Percentiles rank a stretch among this genome's conserved stretches.
Conservation (phyloP, 257 asterid species). For the Verbena officinalis region DNA sequence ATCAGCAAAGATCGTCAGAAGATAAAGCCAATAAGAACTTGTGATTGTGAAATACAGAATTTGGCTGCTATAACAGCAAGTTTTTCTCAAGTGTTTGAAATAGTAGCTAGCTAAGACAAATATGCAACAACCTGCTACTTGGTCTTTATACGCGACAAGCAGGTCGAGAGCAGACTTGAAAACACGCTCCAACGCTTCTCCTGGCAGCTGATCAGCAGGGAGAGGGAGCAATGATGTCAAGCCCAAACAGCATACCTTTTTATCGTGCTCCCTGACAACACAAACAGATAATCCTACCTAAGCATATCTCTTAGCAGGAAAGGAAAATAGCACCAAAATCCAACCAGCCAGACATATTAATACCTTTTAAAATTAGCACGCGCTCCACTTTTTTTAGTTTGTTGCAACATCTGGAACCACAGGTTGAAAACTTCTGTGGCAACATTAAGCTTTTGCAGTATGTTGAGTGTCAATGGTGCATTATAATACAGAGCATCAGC, state of each 20-base stretch:
- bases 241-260: conserved; percentile 96
- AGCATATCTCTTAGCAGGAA: neutral
- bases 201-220: conserved; percentile 86
- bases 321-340: conserved; percentile 13
- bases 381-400: conserved; percentile 80
- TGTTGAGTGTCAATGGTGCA: conserved; percentile 66
- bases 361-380: conserved; percentile 86
- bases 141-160: conserved; percentile 96
- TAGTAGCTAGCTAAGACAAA: conserved; percentile 14
- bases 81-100: conserved; percentile 8
- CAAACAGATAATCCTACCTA: conserved; percentile 16
- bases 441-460: conserved; percentile 87
- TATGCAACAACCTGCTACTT: conserved; percentile 71
- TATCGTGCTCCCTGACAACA: conserved; percentile 89
- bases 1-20: neutral
- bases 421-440: conserved; percentile 90
- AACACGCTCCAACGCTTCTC: conserved; percentile 88
- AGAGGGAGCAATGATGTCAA: conserved; percentile 93
- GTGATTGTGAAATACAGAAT: conserved; percentile 4
- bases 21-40: neutral
- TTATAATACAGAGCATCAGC: conserved; percentile 96
- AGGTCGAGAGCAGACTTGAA: conserved; percentile 89
- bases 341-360: neutral
- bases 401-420: conserved; percentile 96
- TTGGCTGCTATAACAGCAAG: neutral